Evolutionary conservation across 129 eudicot species (phyloP).

Genomic region (Mikania micrantha): DNA sequence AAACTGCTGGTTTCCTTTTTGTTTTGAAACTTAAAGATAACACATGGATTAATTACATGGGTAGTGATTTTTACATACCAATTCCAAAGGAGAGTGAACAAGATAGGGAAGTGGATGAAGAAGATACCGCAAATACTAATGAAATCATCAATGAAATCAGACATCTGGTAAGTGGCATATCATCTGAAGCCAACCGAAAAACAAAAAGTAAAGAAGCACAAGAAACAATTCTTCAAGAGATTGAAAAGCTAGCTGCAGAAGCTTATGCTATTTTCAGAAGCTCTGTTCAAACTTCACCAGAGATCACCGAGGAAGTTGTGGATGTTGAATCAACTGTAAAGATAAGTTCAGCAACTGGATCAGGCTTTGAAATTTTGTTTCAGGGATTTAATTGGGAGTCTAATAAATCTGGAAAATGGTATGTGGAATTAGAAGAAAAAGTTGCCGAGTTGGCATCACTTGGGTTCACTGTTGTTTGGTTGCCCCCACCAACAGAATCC

Average conservation of each 20-base stretch:
- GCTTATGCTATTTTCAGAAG: conserved; percentile 87
- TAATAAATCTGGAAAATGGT: conserved; percentile 87
- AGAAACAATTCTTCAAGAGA: conserved; percentile 80
- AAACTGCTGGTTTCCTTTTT: conserved; percentile 54
- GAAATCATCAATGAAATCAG: conserved; percentile 81
- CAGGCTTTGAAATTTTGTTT: conserved; percentile 76
- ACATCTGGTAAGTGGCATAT: conserved; percentile 67
- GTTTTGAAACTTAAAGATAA: conserved; percentile 66
- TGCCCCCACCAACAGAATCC: conserved; percentile 98
- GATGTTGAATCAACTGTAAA: conserved; percentile 31
- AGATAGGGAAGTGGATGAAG: conserved; percentile 10
- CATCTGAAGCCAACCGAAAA: conserved; percentile 53
- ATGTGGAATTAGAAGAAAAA: conserved; percentile 62
- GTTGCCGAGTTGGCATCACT: conserved; percentile 62
- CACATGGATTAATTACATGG: conserved; percentile 74
- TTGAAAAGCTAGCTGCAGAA: conserved; percentile 96
- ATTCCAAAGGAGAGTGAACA: conserved; percentile 32
- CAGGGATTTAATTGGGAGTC: conserved; percentile 99
- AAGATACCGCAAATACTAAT: conserved; percentile 45
- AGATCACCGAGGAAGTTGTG: conserved; percentile 35
- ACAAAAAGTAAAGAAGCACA: conserved; percentile 65
- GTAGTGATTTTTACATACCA: conserved; percentile 68
- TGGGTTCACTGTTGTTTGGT: conserved; percentile 83
- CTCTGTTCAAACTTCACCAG: conserved; percentile 39
- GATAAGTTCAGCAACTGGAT: conserved; percentile 74